Evolutionary conservation across 305 asterid species (phyloP), one percentile per base, ranked within the genome.

Genomic region (Rubia occidens): DNA sequence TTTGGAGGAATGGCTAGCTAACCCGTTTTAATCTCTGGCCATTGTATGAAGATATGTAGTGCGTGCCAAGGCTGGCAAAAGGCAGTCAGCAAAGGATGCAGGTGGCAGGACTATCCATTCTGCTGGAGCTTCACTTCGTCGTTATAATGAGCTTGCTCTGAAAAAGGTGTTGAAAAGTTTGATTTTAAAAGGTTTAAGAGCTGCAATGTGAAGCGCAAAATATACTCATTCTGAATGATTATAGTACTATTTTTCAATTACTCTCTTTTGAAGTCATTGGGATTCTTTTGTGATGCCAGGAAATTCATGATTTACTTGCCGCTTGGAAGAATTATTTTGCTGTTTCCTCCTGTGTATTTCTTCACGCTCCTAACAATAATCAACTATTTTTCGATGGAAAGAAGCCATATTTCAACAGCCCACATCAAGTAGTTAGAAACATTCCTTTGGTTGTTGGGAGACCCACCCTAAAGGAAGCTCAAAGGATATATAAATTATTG

Each of bases 111-210:
- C 82, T 79, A 85, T 81, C 60, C 98, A 93, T 82, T 93, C 98
- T 73, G 98, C 98, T 69, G 98, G 98, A 75, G 97, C 98, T 73
- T 84, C 97, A 69, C 93, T 93, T 74, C 95, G 98, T 67, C 94
- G 98, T 15, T 82, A 93, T 78, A 93, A 93, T 78, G 98, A 93
- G 78, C 82, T 90, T 70, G 95, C 82, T 74, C 86, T 93, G 29
- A 90, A 90, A 76, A 93, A 87, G 97, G 98, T 93, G 78, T 15
- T 59, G 4, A 6, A 5, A 6, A 44, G 51, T 20, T 18, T 77
- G 75, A 69, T 56, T 70, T n/a, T 29, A 51, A 17, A 64, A 69
- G n/a, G 29, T 10, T 43, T 24, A 13, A 42, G 21, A 51, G 43
- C 42, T 32, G 18, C 26, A 21, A 14, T 42, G 39, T 3, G 26